phyloP scores from a whole-genome alignment of 2,329 filamentous ascomycete genomes.

The Rugonectria rugulosa region DNA sequence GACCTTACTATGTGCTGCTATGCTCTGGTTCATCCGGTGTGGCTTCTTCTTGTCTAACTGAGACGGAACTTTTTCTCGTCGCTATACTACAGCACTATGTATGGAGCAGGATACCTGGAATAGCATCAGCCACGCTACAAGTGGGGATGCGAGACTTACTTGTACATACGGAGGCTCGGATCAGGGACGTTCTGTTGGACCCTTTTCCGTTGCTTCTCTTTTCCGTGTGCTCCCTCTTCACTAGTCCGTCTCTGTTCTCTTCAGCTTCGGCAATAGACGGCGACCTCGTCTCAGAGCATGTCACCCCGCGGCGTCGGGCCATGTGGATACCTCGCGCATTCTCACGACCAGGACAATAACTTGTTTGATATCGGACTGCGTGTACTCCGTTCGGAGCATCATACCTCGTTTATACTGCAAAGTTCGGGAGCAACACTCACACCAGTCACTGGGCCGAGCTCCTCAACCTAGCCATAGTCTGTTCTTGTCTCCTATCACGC shows the following conservation, averaged over 20 bases:
- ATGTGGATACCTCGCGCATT: slow-evolving; percentile 4
- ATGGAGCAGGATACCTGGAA: background rate
- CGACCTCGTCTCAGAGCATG: background rate
- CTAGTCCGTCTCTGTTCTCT: background rate
- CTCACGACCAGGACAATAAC: background rate
- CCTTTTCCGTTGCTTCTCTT: background rate
- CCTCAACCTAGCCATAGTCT: background rate
- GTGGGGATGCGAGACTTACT: no score
- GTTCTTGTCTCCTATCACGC: background rate
- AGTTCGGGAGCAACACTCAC: background rate
- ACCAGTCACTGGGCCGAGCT: background rate
- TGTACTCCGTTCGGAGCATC: no score
- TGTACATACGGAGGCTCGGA: no score
- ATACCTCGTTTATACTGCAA: no score
- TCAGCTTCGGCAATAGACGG: slow-evolving; percentile 9
- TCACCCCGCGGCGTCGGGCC: background rate
- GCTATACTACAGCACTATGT: background rate
- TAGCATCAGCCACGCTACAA: slow-evolving; percentile 18
- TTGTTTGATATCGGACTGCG: slow-evolving; percentile 4
- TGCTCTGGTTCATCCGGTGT: slow-evolving; percentile 1
- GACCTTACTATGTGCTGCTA: no score
- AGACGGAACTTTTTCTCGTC: background rate
- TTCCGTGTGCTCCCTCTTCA: background rate
- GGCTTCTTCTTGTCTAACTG: slow-evolving; percentile 7
- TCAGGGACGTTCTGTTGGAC: background rate